Conservation (phyloP, 768 basidiomycete genomes). For the Kwoniella europaea region DNA sequence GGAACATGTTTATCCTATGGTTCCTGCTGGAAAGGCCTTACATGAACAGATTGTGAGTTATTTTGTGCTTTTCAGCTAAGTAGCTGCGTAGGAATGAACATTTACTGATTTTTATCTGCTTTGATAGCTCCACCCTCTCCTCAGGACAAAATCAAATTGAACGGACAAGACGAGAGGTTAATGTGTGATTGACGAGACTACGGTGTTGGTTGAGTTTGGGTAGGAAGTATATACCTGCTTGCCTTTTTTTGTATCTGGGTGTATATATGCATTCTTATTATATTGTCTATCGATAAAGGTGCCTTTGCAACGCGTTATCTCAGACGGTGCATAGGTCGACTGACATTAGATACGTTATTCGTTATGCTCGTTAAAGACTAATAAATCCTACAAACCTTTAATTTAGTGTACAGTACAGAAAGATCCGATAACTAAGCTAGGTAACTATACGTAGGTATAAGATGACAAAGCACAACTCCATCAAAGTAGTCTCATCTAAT, state of each 20-base stretch:
- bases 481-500: not conserved
- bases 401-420: too few species aligned
- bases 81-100: not conserved
- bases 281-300: not conserved
- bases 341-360: too few species aligned
- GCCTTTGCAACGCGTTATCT: not conserved
- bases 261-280: constrained; percentile 27
- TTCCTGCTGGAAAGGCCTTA: constrained; percentile 87
- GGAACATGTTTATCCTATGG: constrained; percentile 59
- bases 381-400: too few species aligned
- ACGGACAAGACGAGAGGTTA: not conserved
- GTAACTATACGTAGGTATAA: too few species aligned
- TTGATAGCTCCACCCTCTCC: constrained; percentile 25
- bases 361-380: too few species aligned
- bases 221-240: not conserved
- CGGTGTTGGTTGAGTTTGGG: not conserved
- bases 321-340: not conserved
- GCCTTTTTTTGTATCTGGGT: constrained; percentile 16
- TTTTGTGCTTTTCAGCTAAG: too few species aligned
- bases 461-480: not conserved
- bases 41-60: constrained; percentile 77
- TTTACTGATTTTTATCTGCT: not conserved
- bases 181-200: too few species aligned
- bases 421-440: too few species aligned
- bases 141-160: constrained; percentile 24